Evolutionary conservation across 306 rosid genomes (phyloP).

Genomic region (Cyclanthera cordifolia): DNA sequence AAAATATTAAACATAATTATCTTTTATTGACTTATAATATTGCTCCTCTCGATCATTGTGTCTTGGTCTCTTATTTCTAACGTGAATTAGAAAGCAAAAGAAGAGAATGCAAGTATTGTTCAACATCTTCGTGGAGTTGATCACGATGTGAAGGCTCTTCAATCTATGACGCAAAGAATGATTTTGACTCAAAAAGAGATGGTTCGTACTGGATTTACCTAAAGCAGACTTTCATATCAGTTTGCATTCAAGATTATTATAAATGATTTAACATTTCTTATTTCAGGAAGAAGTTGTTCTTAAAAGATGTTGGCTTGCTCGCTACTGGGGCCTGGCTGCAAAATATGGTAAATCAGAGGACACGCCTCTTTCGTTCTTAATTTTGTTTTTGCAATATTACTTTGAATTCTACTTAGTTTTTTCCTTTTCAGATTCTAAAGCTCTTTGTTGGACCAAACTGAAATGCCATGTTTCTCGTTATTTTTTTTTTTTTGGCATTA

Average conservation of each 20-base stretch:
- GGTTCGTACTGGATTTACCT: slow-evolving; percentile 33
- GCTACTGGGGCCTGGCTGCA: slow-evolving; percentile 94
- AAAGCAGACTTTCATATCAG: slow-evolving; percentile 10
- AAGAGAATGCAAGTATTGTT: slow-evolving; percentile 35
- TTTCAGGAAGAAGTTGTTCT: slow-evolving; percentile 98
- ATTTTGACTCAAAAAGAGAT: slow-evolving; percentile 88
- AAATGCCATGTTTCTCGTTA: background rate
- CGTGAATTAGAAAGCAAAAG: slow-evolving; percentile 58
- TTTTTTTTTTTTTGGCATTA: background rate
- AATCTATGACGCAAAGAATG: slow-evolving; percentile 92
- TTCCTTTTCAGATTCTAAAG: background rate
- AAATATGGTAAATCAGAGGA: slow-evolving; percentile 46
- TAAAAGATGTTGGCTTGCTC: slow-evolving; percentile 99
- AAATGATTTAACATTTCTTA: slow-evolving; percentile 7
- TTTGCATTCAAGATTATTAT: slow-evolving; percentile 16
- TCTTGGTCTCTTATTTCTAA: slow-evolving; percentile 15
- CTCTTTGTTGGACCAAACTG: background rate
- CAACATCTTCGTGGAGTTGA: slow-evolving; percentile 63
- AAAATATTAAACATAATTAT: background rate
- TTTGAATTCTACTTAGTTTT: slow-evolving; percentile 5
- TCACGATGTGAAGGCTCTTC: slow-evolving; percentile 78
- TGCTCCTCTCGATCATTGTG: slow-evolving; percentile 9
- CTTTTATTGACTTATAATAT: slow-evolving; percentile 10
- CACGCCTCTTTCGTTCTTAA: background rate
- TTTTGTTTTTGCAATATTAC: background rate